Percentiles rank a stretch among this genome's conserved stretches.
Evolutionary conservation across 2,329 filamentous ascomycete genomes (phyloP).

Genomic region (Bipolaris bicolor): DNA sequence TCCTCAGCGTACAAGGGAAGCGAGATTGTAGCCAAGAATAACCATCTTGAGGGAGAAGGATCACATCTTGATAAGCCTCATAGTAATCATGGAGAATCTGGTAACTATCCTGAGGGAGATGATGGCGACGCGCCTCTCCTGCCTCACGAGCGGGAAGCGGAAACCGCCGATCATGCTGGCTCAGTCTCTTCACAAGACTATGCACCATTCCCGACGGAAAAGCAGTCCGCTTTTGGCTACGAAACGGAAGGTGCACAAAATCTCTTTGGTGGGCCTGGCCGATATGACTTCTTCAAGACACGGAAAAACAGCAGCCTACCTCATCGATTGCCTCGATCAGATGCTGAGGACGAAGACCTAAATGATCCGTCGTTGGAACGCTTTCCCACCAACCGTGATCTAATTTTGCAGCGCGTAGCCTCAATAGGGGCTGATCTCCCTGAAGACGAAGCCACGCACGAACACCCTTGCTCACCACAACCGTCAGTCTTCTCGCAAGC

Average conservation of each 20-base stretch:
- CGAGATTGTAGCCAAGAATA: conserved; percentile 23
- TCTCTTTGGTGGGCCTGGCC: conserved; percentile 16
- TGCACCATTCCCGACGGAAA: conserved; percentile 7
- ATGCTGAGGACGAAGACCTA: conserved; percentile 38
- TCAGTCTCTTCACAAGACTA: conserved; percentile 24
- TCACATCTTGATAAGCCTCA: conserved; percentile 19
- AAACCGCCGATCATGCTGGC: conserved; percentile 18
- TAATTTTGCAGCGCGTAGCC: conserved; percentile 37
- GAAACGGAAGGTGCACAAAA: conserved; percentile 16
- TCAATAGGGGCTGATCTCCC: conserved; percentile 35
- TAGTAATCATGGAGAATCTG: conserved; percentile 5
- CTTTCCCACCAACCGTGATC: conserved; percentile 38
- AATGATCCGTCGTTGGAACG: conserved; percentile 36
- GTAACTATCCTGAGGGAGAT: conserved; percentile 5
- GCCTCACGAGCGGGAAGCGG: conserved; percentile 30
- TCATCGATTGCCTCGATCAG: conserved; percentile 35
- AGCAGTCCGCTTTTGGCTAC: conserved; percentile 18
- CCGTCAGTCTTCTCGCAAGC: conserved; percentile 35
- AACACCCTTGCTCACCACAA: conserved; percentile 30
- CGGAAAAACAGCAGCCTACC: conserved; percentile 34
- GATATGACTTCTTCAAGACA: conserved; percentile 25
- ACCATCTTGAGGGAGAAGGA: conserved; percentile 17
- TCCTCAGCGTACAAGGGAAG: conserved; percentile 23
- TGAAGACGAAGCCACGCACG: conserved; percentile 31
- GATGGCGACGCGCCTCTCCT: conserved; percentile 27